These are phyloP conservation scores for Quercus bicolor DNA, from an alignment of 306 rosid species.

Conservation along the genomic window DNA sequence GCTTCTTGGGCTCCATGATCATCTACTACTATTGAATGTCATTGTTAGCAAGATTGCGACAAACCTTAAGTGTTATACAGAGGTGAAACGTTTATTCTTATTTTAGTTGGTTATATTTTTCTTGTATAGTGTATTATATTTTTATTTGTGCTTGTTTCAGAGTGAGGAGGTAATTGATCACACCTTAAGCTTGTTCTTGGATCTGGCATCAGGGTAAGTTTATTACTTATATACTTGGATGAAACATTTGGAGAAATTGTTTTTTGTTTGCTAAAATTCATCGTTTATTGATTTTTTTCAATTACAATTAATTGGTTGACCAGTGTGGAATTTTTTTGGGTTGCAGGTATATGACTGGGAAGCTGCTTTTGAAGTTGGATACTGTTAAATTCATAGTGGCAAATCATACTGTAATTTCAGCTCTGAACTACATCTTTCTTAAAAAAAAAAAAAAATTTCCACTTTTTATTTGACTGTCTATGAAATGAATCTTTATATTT, in stretches of 20 bases:
- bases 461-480: conserved; percentile 6
- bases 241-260: conserved; percentile 16
- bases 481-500: neutral
- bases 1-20: conserved; percentile 88
- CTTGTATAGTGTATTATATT: conserved; percentile 2
- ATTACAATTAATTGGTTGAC: neutral
- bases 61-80: conserved; percentile 76
- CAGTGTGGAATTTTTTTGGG: neutral
- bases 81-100: conserved; percentile 41
- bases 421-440: neutral
- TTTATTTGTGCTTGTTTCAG: conserved; percentile 44
- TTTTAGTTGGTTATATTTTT: conserved; percentile 1
- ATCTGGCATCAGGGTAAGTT: conserved; percentile 98
- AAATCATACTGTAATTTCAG: conserved; percentile 74
- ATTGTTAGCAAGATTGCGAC: conserved; percentile 84
- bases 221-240: conserved; percentile 1
- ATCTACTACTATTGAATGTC: conserved; percentile 64
- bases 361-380: conserved; percentile 93
- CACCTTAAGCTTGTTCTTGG: conserved; percentile 90
- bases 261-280: conserved; percentile 9
- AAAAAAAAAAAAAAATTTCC: neutral
- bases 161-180: conserved; percentile 97
- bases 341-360: conserved; percentile 93
- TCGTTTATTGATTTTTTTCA: neutral
- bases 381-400: conserved; percentile 88